Conservation (phyloP, 305 asterid species). For the Solanum hybrid region DNA sequence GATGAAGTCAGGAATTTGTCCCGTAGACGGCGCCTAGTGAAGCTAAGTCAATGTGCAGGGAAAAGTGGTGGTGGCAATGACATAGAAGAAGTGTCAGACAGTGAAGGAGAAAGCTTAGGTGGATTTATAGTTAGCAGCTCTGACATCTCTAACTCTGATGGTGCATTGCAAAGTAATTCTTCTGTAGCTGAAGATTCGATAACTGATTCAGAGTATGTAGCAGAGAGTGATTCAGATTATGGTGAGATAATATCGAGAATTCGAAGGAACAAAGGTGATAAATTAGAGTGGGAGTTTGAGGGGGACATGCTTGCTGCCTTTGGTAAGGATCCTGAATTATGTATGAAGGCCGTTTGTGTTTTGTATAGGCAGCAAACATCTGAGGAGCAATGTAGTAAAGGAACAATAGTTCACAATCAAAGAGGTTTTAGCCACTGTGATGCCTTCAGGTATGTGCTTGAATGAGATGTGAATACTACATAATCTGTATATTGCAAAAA, state of each 20-base stretch:
- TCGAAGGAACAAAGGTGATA: slow-evolving; percentile 37
- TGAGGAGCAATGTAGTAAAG: slow-evolving; percentile 32
- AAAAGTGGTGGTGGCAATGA: slow-evolving; percentile 20
- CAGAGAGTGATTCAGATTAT: slow-evolving; percentile 23
- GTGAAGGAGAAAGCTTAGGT: slow-evolving; percentile 45
- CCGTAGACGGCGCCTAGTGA: slow-evolving; percentile 23
- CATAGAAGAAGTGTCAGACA: slow-evolving; percentile 24
- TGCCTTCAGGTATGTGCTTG: slow-evolving; percentile 30
- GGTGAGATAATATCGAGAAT: slow-evolving; percentile 34
- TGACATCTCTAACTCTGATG: slow-evolving; percentile 20
- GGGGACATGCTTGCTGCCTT: slow-evolving; percentile 62
- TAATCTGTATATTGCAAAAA: background rate
- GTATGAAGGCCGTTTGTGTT: slow-evolving; percentile 66
- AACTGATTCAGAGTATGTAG: slow-evolving; percentile 18
- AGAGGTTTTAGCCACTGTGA: slow-evolving; percentile 52
- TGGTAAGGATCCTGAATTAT: slow-evolving; percentile 40
- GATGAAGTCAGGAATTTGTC: slow-evolving; percentile 11
- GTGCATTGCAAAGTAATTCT: slow-evolving; percentile 9
- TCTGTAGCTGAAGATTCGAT: slow-evolving; percentile 3
- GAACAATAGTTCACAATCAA: slow-evolving; percentile 25
- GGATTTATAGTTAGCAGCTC: slow-evolving; percentile 36
- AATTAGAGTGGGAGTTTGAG: slow-evolving; percentile 41
- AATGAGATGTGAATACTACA: background rate
- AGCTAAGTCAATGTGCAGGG: slow-evolving; percentile 15
- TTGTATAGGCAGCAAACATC: slow-evolving; percentile 54